Conservation (phyloP, 2,329 filamentous ascomycete species). For the Sporothrix globosa region DNA sequence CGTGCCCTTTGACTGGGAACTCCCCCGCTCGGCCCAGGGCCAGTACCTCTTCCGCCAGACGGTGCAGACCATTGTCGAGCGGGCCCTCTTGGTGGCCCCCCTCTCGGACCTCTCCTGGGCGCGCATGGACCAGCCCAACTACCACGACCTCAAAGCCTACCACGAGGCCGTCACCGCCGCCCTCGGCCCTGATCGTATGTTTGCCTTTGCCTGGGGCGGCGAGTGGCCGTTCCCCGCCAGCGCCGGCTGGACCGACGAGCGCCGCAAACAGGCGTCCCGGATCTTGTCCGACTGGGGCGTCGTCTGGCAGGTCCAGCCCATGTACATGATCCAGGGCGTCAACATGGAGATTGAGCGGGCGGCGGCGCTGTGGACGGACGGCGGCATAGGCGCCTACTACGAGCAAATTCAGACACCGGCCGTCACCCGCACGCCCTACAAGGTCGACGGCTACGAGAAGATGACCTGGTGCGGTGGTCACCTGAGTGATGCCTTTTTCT, state of each 20-base stretch:
- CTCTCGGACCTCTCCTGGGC: conserved; percentile 34
- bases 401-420: conserved; percentile 35
- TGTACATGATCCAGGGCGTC: conserved; percentile 45
- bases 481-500: conserved; percentile 28
- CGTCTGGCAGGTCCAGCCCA: conserved; percentile 49
- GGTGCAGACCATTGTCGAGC: conserved; percentile 35
- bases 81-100: conserved; percentile 30
- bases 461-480: conserved; percentile 23
- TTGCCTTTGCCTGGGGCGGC: conserved; percentile 47
- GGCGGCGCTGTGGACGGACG: conserved; percentile 42
- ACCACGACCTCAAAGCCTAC: conserved; percentile 42
- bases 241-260: conserved; percentile 24
- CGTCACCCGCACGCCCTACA: conserved; percentile 36
- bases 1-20: conserved; percentile 35
- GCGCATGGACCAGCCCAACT: conserved; percentile 40
- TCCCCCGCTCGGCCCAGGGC: conserved; percentile 32
- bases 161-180: conserved; percentile 23
- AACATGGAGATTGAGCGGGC: conserved; percentile 45
- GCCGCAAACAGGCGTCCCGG: conserved; percentile 8
- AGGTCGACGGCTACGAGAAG: conserved; percentile 28
- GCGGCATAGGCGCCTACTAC: conserved; percentile 46
- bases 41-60: conserved; percentile 35
- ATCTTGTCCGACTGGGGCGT: conserved; percentile 46
- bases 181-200: conserved; percentile 42
- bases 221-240: conserved; percentile 41